These are phyloP conservation scores for Sphaerulina vaccinii DNA, from an alignment of 2,329 filamentous ascomycete species.

Conservation along the genomic window DNA sequence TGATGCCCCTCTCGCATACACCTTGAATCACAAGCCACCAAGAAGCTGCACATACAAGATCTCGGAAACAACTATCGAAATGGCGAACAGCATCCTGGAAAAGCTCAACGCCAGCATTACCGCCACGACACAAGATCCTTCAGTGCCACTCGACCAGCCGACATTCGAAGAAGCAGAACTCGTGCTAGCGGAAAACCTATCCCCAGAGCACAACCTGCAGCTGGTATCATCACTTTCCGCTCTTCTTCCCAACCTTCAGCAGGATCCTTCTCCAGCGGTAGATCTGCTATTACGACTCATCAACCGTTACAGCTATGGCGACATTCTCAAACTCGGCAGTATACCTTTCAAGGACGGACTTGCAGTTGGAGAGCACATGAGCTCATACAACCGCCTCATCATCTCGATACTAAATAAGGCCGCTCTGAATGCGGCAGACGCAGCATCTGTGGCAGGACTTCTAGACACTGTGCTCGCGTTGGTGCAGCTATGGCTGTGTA, in stretches of 20 bases:
- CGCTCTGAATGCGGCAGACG: conserved; percentile 51
- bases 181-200: conserved; percentile 42
- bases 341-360: conserved; percentile 56
- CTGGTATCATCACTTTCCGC: conserved; percentile 50
- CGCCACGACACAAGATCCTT: conserved; percentile 19
- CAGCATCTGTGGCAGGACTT: conserved; percentile 58
- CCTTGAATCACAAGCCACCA: background rate
- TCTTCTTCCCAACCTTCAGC: conserved; percentile 54
- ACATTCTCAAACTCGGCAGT: conserved; percentile 41
- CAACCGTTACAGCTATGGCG: conserved; percentile 50
- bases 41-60: background rate
- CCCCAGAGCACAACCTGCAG: conserved; percentile 32
- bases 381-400: conserved; percentile 56
- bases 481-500: conserved; percentile 59
- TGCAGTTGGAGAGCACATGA: conserved; percentile 43
- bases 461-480: conserved; percentile 55
- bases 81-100: conserved; percentile 20
- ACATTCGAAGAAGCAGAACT: conserved; percentile 54
- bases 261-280: conserved; percentile 57
- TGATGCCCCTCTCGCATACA: background rate
- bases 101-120: conserved; percentile 22
- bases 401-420: conserved; percentile 59
- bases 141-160: conserved; percentile 44
- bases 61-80: background rate
- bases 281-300: conserved; percentile 53